phyloP scores from a whole-genome alignment of 2,329 filamentous ascomycete species.

The Penicillium griseofulvum region DNA sequence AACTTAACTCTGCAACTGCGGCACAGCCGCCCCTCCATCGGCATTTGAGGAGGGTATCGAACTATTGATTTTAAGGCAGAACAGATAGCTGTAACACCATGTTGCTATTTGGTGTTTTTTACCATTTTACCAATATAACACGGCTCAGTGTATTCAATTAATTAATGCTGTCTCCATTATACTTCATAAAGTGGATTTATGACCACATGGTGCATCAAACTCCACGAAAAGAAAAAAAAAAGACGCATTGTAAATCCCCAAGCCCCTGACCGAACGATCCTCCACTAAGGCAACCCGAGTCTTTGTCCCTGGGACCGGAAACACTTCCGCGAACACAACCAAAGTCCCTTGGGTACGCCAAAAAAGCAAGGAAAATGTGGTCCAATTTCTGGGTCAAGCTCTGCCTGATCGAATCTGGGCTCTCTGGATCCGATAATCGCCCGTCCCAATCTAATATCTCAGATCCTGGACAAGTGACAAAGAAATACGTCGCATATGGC shows the following conservation, averaged over 20 bases:
- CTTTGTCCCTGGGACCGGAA: slow-evolving; percentile 16
- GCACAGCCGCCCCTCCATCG: slow-evolving; percentile 4
- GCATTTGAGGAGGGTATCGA: neutral
- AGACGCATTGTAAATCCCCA: slow-evolving; percentile 8
- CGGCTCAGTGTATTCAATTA: neutral
- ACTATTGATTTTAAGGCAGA: slow-evolving; percentile 4
- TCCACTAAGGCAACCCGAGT: slow-evolving; percentile 12
- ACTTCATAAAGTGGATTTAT: slow-evolving; percentile 6
- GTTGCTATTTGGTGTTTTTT: neutral
- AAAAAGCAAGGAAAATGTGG: neutral
- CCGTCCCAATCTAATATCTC: slow-evolving; percentile 5
- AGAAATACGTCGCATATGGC: slow-evolving; percentile 8
- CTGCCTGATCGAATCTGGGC: neutral
- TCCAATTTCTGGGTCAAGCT: slow-evolving; percentile 4
- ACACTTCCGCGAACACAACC: slow-evolving; percentile 5
- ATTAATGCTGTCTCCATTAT: neutral
- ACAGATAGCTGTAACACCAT: neutral
- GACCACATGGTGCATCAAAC: slow-evolving; percentile 11
- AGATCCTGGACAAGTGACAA: slow-evolving; percentile 4
- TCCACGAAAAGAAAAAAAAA: slow-evolving; percentile 2
- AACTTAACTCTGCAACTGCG: slow-evolving; percentile 1
- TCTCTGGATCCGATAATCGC: neutral
- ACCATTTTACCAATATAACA: neutral
- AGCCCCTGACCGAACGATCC: slow-evolving; percentile 7
- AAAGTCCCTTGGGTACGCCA: neutral